These are phyloP conservation scores for Leccinum rimulosum DNA, from an alignment of 768 basidiomycete genomes.

Conservation along the genomic window DNA sequence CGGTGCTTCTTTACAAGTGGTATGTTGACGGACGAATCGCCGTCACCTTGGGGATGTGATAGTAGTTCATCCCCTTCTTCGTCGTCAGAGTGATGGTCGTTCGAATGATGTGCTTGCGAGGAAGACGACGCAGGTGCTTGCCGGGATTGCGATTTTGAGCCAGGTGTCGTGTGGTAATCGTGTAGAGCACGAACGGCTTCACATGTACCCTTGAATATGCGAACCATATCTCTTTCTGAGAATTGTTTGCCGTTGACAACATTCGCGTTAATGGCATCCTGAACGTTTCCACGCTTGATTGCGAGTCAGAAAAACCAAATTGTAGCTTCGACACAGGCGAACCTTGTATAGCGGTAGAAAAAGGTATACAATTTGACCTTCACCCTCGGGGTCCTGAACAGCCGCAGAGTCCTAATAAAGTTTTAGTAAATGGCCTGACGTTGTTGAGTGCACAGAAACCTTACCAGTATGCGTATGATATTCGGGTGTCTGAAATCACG, in stretches of 20 bases:
- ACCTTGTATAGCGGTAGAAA: slow-evolving; percentile 94
- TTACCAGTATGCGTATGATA: slow-evolving; percentile 89
- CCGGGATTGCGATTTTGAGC: slow-evolving; percentile 22
- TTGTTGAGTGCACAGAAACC: slow-evolving; percentile 12
- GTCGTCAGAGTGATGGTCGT: slow-evolving; percentile 42
- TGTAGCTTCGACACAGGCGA: slow-evolving; percentile 8
- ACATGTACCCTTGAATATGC: slow-evolving; percentile 92
- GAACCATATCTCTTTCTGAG: slow-evolving; percentile 84
- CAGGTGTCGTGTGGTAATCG: slow-evolving; percentile 60
- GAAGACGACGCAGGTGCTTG: slow-evolving; percentile 23
- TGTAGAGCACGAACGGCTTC: slow-evolving; percentile 95
- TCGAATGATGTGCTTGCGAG: slow-evolving; percentile 16
- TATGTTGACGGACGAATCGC: slow-evolving; percentile 40
- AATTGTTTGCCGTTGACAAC: slow-evolving; percentile 80
- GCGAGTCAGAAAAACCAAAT: neutral
- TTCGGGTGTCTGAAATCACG: slow-evolving; percentile 73
- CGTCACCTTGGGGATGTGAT: slow-evolving; percentile 73
- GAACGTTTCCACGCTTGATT: slow-evolving; percentile 84
- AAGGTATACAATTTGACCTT: slow-evolving; percentile 93
- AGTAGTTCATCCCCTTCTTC: slow-evolving; percentile 69
- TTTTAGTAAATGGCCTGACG: neutral
- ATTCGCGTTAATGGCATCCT: slow-evolving; percentile 89
- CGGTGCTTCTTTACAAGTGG: slow-evolving; percentile 60
- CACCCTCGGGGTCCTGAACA: slow-evolving; percentile 89
- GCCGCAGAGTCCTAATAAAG: slow-evolving; percentile 80